Evolutionary conservation across 805 yeast genomes (phyloP).

Genomic region (Yarrowia yakushimensis): DNA sequence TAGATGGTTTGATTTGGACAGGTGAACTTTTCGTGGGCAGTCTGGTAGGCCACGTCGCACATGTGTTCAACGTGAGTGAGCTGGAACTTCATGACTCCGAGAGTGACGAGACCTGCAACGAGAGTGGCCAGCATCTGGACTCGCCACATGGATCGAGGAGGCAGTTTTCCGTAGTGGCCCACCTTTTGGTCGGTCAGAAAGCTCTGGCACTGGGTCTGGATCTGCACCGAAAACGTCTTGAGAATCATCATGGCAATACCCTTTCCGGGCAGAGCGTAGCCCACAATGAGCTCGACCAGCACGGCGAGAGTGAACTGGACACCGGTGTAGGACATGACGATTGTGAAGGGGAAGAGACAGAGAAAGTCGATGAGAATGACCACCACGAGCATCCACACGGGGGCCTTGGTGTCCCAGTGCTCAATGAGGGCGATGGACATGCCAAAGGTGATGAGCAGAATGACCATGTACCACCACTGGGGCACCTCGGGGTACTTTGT

Average conservation of each 20-base stretch:
- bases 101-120: slow-evolving; percentile 35
- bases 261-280: slow-evolving; percentile 62
- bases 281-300: slow-evolving; percentile 59
- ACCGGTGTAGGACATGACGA: slow-evolving; percentile 60
- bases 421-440: slow-evolving; percentile 45
- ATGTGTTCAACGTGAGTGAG: slow-evolving; percentile 35
- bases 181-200: slow-evolving; percentile 56
- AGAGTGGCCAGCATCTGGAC: slow-evolving; percentile 47
- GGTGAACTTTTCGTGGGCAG: slow-evolving; percentile 31
- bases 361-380: slow-evolving; percentile 52
- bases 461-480: slow-evolving; percentile 49
- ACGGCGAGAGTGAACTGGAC: slow-evolving; percentile 56
- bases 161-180: slow-evolving; percentile 57
- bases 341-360: slow-evolving; percentile 61
- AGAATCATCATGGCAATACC: slow-evolving; percentile 53
- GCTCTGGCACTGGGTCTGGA: slow-evolving; percentile 60
- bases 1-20: slow-evolving; percentile 43
- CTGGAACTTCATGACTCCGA: slow-evolving; percentile 39
- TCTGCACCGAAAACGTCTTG: slow-evolving; percentile 43
- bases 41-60: slow-evolving; percentile 28
- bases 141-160: slow-evolving; percentile 55
- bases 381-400: slow-evolving; percentile 60
- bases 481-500: slow-evolving; percentile 50
- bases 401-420: slow-evolving; percentile 46
- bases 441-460: slow-evolving; percentile 45